Conservation (phyloP, 352 stramenopile species). For the Pelagophyceae sp. region DNA sequence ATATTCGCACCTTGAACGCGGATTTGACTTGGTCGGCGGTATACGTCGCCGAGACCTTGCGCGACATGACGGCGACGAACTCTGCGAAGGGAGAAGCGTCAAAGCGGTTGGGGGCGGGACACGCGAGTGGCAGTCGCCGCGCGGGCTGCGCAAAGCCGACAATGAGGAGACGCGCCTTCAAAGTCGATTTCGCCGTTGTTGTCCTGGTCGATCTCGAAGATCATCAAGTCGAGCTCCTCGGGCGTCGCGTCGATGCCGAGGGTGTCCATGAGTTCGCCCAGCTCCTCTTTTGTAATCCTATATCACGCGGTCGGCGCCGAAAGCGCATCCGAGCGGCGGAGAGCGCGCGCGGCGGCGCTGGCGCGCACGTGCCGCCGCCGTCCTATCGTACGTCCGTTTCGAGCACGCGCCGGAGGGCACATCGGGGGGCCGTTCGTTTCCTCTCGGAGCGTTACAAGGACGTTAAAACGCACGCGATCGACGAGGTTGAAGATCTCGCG, state of each 20-base stretch:
- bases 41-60: conserved; percentile 84
- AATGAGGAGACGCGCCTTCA: conserved; percentile 38
- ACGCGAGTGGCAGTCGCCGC: not conserved
- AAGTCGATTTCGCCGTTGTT: conserved; percentile 87
- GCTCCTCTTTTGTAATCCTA: conserved; percentile 78
- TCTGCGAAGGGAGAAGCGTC: too few relatives aligned
- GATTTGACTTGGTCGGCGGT: conserved; percentile 78
- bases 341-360: not conserved
- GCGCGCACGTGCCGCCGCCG: not conserved
- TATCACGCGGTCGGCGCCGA: not conserved
- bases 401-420: not conserved
- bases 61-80: conserved; percentile 84
- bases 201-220: conserved; percentile 86
- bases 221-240: conserved; percentile 87
- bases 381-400: not conserved
- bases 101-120: too few relatives aligned
- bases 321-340: not conserved
- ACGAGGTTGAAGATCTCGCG: conserved; percentile 88
- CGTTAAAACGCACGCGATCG: conserved; percentile 44
- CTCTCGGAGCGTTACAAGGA: conserved; percentile 27
- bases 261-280: conserved; percentile 82
- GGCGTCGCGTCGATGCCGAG: conserved; percentile 79
- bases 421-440: too few relatives aligned
- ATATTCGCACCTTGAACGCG: conserved; percentile 59
- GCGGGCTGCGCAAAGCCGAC: too few relatives aligned